Evolutionary conservation across 441 rosid species (phyloP), one percentile per base, ranked within the genome.

Genomic region (Mallotus japonicus): DNA sequence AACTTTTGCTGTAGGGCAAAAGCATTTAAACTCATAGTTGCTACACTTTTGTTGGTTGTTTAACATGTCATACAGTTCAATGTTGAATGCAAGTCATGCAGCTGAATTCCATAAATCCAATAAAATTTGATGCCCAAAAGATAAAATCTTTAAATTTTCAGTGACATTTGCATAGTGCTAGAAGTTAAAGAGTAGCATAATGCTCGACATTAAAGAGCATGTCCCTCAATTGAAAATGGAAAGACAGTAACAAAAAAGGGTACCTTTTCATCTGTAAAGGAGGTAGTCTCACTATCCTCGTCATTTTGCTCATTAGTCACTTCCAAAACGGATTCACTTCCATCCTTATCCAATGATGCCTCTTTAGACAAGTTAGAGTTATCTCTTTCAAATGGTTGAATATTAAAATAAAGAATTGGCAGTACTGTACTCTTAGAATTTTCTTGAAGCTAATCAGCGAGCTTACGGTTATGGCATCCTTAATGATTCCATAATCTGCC

Each of bases 181-280:
- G 28, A 24, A 24, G 28, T 24, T 24, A 24, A 24, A 24, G 28
- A 24, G 28, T 1, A 24, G 28, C 28, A 24, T 24, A 24, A 24
- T 24, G 28, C 28, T 24, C 56, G 49, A 49, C 17, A 16, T 54
- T 5, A 65, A 42, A 13, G 65, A 53, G 55, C 20, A 74, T 69
- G 11, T 49, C 14, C 16, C 53, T 32, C 37, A 19, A 51, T 53
- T 6, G 17, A 67, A 54, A 58, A 51, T 8, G 55, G 67, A 4
- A 44, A 12, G 51, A 42, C 22, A 46, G 60, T 24, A 67, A 66
- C 28, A 40, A 54, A 69, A 44, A 34, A 53, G 56, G 56, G 37
- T 82, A 89, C 96, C 95, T 80, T 80, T 59, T 78, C 82, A 76
- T 81, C 78, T 70, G 97, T 89, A 71, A 88, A 89, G 6, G 92